A percentile compares a stretch with the other conserved stretches of the same genome.
These are phyloP conservation scores for Rossbeevera mucosa DNA, from an alignment of 768 basidiomycete species.

Conservation along the genomic window DNA sequence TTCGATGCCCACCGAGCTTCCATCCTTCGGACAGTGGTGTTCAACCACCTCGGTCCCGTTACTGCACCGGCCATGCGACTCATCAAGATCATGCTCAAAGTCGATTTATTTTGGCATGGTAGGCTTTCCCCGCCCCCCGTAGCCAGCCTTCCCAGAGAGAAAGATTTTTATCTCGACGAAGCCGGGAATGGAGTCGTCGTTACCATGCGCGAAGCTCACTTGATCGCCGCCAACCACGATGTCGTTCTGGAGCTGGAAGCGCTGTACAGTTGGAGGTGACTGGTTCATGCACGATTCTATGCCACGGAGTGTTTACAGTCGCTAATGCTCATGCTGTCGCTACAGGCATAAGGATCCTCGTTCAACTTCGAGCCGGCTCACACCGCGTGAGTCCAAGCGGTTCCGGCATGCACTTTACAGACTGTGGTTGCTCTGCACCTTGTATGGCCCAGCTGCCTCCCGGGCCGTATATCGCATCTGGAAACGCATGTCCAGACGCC, in stretches of 20 bases:
- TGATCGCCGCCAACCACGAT: constrained; percentile 12
- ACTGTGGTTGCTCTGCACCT: constrained; percentile 16
- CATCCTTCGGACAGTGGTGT: constrained; percentile 10
- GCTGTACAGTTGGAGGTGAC: constrained; percentile 22
- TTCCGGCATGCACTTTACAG: constrained; percentile 30
- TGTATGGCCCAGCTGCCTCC: constrained; percentile 11
- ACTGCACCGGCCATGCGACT: constrained; percentile 11
- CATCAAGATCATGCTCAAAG: constrained; percentile 11
- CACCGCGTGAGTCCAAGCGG: constrained; percentile 27
- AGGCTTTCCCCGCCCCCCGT: constrained; percentile 5
- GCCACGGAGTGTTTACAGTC: not conserved
- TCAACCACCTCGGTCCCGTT: constrained; percentile 12
- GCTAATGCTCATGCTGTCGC: not conserved
- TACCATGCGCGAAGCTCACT: constrained; percentile 10
- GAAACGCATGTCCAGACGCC: constrained; percentile 9
- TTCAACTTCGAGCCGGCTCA: constrained; percentile 27
- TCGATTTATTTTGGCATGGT: constrained; percentile 9
- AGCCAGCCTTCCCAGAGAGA: constrained; percentile 10
- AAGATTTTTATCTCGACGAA: not conserved
- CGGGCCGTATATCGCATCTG: constrained; percentile 3
- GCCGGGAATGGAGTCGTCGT: not conserved
- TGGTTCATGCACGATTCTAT: not conserved
- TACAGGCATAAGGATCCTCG: constrained; percentile 36
- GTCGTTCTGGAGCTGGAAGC: constrained; percentile 12
- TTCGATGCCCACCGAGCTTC: constrained; percentile 8